Conservation (phyloP, 2,329 filamentous ascomycete genomes). For the Diaporthe helianthi region DNA sequence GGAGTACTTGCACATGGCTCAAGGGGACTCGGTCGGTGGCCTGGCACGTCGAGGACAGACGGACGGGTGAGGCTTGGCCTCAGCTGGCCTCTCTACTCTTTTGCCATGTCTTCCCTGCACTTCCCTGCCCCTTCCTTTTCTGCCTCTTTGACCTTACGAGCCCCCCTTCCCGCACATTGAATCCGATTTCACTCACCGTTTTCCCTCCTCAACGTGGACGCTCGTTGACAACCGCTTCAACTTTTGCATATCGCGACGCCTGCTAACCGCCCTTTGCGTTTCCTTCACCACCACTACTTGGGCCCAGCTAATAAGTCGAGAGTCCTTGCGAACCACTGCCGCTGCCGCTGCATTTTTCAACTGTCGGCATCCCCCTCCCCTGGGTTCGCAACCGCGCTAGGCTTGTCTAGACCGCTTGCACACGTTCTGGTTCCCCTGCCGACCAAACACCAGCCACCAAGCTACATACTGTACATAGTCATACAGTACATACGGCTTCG, state of each 20-base stretch:
- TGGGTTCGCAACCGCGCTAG: slow-evolving; percentile 21
- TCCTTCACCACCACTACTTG: not conserved
- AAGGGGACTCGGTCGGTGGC: not conserved
- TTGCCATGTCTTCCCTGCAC: slow-evolving; percentile 10
- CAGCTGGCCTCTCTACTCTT: slow-evolving; percentile 19
- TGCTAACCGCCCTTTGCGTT: slow-evolving; percentile 4
- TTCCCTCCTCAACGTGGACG: not conserved
- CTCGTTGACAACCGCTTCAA: slow-evolving; percentile 10
- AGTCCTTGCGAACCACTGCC: slow-evolving; percentile 6
- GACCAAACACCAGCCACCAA: slow-evolving; percentile 16
- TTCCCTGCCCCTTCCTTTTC: slow-evolving; percentile 24
- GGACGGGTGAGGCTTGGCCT: slow-evolving; percentile 11
- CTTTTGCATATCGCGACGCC: not conserved
- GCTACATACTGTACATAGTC: too few relatives aligned
- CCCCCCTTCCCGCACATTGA: not conserved
- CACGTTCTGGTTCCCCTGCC: slow-evolving; percentile 27
- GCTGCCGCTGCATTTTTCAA: not conserved
- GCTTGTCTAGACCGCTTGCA: slow-evolving; percentile 26
- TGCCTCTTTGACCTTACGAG: slow-evolving; percentile 9
- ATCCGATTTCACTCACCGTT: not conserved
- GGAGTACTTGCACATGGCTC: not conserved
- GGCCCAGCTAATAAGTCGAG: slow-evolving; percentile 13
- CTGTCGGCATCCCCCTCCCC: not conserved
- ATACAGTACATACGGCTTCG: slow-evolving; percentile 1
- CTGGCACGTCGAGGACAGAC: not conserved